Conservation (phyloP, 164 flowering plant species). For the Stephania yunnanensis region DNA sequence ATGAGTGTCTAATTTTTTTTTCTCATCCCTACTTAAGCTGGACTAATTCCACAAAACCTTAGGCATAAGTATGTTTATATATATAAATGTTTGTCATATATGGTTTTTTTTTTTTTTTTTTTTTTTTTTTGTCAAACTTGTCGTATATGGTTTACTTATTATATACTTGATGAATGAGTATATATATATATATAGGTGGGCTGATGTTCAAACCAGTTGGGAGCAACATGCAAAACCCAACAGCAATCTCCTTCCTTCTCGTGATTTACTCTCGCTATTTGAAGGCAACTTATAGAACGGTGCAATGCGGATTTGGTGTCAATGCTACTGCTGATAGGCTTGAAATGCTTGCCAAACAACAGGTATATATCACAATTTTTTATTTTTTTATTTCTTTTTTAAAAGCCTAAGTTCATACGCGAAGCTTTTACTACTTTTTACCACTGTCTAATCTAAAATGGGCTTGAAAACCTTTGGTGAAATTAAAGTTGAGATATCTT, state of each 20-base stretch:
- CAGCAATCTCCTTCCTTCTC: constrained; percentile 50
- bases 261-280: constrained; percentile 31
- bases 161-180: not conserved
- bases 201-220: constrained; percentile 37
- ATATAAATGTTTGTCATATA: not conserved
- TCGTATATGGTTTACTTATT: not conserved
- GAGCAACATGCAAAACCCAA: constrained; percentile 45
- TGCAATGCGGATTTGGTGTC: constrained; percentile 28
- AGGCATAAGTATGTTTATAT: not conserved
- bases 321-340: constrained; percentile 30
- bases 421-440: not conserved
- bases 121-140: too few relatives aligned
- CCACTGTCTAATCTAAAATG: too few relatives aligned
- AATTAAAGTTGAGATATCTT: too few relatives aligned
- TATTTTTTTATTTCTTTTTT: too few relatives aligned
- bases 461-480: too few relatives aligned
- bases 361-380: constrained; percentile 21
- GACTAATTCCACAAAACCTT: not conserved
- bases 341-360: constrained; percentile 26
- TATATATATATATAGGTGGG: constrained; percentile 30
- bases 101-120: not conserved
- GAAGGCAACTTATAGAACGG: constrained; percentile 1
- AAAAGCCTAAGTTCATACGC: too few relatives aligned
- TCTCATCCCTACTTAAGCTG: not conserved
- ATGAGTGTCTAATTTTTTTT: not conserved